Evolutionary conservation across 345 rosid genomes (phyloP).

Genomic region (Salix purpurea): DNA sequence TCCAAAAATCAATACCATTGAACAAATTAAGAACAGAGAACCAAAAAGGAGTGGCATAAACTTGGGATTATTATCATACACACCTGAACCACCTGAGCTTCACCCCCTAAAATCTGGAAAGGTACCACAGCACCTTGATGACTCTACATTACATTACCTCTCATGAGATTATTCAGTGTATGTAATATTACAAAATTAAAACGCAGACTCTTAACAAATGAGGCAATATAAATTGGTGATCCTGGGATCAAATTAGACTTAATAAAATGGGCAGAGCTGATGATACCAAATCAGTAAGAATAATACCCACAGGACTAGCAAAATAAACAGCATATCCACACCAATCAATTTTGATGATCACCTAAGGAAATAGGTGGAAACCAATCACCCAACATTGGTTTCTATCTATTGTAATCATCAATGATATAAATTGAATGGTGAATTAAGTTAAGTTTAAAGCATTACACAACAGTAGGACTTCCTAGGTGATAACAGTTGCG

Average conservation of each 20-base stretch:
- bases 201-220: neutral
- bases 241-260: conserved; percentile 8
- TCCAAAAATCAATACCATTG: conserved; percentile 12
- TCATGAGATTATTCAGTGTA: conserved; percentile 3
- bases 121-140: conserved; percentile 79
- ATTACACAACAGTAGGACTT: neutral
- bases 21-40: neutral
- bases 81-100: conserved; percentile 98
- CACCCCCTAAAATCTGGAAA: conserved; percentile 96
- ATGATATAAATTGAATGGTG: neutral
- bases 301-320: neutral
- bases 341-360: neutral
- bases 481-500: neutral
- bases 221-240: neutral
- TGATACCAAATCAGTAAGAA: neutral
- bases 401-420: neutral
- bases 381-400: neutral
- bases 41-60: neutral
- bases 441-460: neutral
- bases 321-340: neutral
- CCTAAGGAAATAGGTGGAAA: neutral
- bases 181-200: neutral
- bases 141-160: conserved; percentile 47
- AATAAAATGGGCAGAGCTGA: conserved; percentile 1
- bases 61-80: neutral